Conservation (phyloP, 345 rosid genomes). For the Durio zibethinus region DNA sequence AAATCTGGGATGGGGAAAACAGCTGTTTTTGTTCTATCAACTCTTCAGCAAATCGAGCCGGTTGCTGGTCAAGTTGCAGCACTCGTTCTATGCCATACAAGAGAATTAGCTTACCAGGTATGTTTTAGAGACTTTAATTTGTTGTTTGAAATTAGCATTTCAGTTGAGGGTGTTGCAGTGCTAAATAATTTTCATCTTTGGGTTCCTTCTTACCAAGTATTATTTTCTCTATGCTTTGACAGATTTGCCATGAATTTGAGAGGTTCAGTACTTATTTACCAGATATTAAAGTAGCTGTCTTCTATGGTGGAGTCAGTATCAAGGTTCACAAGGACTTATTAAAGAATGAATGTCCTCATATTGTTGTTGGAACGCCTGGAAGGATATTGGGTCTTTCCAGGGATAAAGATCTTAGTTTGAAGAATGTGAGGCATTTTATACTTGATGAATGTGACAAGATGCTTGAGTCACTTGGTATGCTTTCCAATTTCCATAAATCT, state of each 20-base stretch:
- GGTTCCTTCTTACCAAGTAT: constrained; percentile 6
- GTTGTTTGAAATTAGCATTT: not conserved
- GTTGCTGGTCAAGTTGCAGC: constrained; percentile 88
- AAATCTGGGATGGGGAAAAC: constrained; percentile 99
- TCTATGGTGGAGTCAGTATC: constrained; percentile 89
- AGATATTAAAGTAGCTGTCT: constrained; percentile 88
- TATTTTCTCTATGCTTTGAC: not conserved
- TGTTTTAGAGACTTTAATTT: not conserved
- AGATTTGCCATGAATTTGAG: constrained; percentile 96
- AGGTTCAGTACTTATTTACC: constrained; percentile 94
- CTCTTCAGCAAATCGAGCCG: constrained; percentile 89
- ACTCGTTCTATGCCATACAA: constrained; percentile 86
- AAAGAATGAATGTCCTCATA: constrained; percentile 96
- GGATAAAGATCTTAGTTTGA: constrained; percentile 89
- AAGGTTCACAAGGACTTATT: constrained; percentile 81
- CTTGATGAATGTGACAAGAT: constrained; percentile 98
- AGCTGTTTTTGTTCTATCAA: constrained; percentile 85
- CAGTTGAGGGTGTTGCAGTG: not conserved
- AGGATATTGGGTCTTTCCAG: constrained; percentile 81
- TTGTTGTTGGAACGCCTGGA: constrained; percentile 97
- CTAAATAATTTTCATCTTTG: not conserved
- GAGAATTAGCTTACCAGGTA: constrained; percentile 98
- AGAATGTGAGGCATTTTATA: constrained; percentile 97
- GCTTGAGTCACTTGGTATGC: constrained; percentile 94
- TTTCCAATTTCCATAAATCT: not conserved